Conservation (phyloP, 2,329 filamentous ascomycete species). For the Penicillium capsulatum region DNA sequence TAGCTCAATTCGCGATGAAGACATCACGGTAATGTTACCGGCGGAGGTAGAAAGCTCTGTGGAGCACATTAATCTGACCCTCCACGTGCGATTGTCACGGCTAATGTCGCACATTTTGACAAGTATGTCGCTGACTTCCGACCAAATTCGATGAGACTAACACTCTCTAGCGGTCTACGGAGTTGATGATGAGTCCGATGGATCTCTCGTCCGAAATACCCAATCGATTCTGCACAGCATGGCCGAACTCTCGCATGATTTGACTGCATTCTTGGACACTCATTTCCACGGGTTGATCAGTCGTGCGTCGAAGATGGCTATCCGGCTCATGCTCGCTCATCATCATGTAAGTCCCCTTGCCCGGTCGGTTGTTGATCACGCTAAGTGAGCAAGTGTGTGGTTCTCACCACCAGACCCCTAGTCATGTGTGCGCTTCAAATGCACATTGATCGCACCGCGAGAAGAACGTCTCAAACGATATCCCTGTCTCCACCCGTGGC, state of each 20-base stretch:
- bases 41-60: conserved; percentile 20
- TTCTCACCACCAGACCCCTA: conserved; percentile 25
- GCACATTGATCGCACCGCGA: conserved; percentile 23
- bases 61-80: conserved; percentile 22
- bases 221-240: conserved; percentile 26
- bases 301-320: conserved; percentile 25
- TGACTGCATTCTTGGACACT: conserved; percentile 21
- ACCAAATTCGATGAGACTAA: neutral
- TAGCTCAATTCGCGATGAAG: conserved; percentile 28
- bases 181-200: conserved; percentile 23
- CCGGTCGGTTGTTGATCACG: neutral
- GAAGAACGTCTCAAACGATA: conserved; percentile 16
- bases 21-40: conserved; percentile 25
- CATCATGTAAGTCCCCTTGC: conserved; percentile 21
- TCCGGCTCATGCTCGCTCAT: conserved; percentile 25
- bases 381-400: conserved; percentile 20
- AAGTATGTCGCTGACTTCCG: conserved; percentile 18
- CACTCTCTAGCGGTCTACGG: conserved; percentile 26
- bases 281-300: conserved; percentile 25
- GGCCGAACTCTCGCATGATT: conserved; percentile 24
- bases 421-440: conserved; percentile 28
- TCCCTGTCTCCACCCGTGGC: conserved; percentile 15
- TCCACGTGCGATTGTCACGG: conserved; percentile 25
- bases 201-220: conserved; percentile 22
- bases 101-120: conserved; percentile 27